Evolutionary conservation across 2,329 filamentous ascomycete genomes (phyloP).

Genomic region (Elsinoe necatrix): DNA sequence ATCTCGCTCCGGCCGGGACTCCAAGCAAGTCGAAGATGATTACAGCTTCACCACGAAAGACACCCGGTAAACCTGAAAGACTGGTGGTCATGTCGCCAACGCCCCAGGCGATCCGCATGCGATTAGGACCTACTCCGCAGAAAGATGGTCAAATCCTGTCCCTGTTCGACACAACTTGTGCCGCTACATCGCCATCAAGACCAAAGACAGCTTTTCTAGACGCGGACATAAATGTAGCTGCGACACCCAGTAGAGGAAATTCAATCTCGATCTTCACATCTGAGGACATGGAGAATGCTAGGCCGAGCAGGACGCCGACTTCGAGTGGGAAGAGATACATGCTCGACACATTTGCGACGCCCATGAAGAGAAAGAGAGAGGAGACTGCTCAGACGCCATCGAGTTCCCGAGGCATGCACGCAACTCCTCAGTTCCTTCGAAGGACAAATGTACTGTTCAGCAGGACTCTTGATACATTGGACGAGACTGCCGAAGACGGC

Average conservation of each 20-base stretch:
- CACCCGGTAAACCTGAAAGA: conserved; percentile 15
- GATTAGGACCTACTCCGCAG: conserved; percentile 68
- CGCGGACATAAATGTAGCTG: conserved; percentile 28
- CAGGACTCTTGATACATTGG: conserved; percentile 40
- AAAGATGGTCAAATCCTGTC: conserved; percentile 68
- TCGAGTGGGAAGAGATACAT: conserved; percentile 53
- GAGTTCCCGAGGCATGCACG: conserved; percentile 28
- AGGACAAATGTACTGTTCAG: conserved; percentile 37
- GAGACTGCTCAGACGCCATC: conserved; percentile 42
- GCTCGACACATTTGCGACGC: conserved; percentile 58
- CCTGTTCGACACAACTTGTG: conserved; percentile 60
- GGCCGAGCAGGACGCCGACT: conserved; percentile 37
- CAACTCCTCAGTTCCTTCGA: conserved; percentile 63
- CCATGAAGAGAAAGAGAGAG: conserved; percentile 43
- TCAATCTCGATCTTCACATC: not conserved
- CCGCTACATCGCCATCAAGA: conserved; percentile 41
- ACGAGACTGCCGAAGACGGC: conserved; percentile 50
- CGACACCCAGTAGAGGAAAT: conserved; percentile 34
- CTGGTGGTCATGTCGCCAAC: conserved; percentile 18
- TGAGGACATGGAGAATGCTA: conserved; percentile 10
- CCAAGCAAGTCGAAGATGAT: conserved; percentile 3
- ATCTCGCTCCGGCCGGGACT: conserved; percentile 3
- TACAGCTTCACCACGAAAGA: conserved; percentile 10
- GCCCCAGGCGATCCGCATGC: conserved; percentile 26
- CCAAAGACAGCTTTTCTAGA: conserved; percentile 25